A percentile compares a stretch with the other conserved stretches of the same genome.
Conservation (phyloP, 495 filamentous ascomycete species). For the Penicillium turbatum region DNA sequence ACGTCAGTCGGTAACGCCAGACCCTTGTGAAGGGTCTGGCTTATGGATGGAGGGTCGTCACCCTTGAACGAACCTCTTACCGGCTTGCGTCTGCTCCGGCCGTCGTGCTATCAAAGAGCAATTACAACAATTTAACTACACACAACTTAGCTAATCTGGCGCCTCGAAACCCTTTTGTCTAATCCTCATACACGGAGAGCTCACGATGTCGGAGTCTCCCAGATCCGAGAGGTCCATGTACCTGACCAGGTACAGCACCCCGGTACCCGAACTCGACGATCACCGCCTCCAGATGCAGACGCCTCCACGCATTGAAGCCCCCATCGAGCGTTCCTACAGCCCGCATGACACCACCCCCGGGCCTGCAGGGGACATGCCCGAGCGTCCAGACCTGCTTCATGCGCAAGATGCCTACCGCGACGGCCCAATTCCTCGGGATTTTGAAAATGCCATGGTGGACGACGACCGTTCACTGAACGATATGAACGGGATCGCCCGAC, state of each 20-base stretch:
- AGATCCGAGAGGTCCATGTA: slow-evolving; percentile 54
- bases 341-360: slow-evolving; percentile 37
- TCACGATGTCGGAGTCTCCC: slow-evolving; percentile 60
- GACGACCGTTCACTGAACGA: slow-evolving; percentile 58
- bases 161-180: slow-evolving; percentile 9
- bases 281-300: slow-evolving; percentile 77
- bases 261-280: slow-evolving; percentile 87
- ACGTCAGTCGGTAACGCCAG: slow-evolving; percentile 44
- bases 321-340: slow-evolving; percentile 31
- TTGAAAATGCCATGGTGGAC: slow-evolving; percentile 81
- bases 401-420: slow-evolving; percentile 46
- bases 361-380: slow-evolving; percentile 27
- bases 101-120: slow-evolving; percentile 22
- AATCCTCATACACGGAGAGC: slow-evolving; percentile 4
- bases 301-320: slow-evolving; percentile 56
- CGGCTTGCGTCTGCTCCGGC: slow-evolving; percentile 30
- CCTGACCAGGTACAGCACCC: slow-evolving; percentile 64
- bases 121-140: slow-evolving; percentile 3
- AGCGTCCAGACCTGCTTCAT: slow-evolving; percentile 46
- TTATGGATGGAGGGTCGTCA: slow-evolving; percentile 41
- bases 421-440: slow-evolving; percentile 58
- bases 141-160: slow-evolving; percentile 18
- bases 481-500: slow-evolving; percentile 36
- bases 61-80: slow-evolving; percentile 33
- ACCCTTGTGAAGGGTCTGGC: slow-evolving; percentile 47